phyloP scores from a whole-genome alignment of 768 basidiomycete species.

The Paxillus ammoniavirescens region DNA sequence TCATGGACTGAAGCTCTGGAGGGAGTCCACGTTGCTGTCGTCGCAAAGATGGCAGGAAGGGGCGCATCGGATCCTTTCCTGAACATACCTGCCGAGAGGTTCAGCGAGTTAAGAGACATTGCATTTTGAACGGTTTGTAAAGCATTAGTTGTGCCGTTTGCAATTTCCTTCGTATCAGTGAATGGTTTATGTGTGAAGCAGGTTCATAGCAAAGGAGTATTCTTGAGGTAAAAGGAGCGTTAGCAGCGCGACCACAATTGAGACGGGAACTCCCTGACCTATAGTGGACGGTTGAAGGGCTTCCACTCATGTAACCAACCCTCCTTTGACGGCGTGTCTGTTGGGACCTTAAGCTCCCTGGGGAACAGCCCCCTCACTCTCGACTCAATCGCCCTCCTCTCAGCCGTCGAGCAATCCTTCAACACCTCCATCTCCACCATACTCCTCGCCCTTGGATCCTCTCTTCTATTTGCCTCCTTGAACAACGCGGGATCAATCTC shows the following conservation, averaged over 20 bases:
- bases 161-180: conserved; percentile 2
- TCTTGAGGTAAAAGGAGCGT: neutral
- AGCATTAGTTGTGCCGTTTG: conserved; percentile 3
- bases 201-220: neutral
- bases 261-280: conserved; percentile 10
- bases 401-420: conserved; percentile 61
- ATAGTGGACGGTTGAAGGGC: conserved; percentile 54
- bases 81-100: conserved; percentile 30
- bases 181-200: neutral
- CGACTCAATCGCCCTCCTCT: conserved; percentile 71
- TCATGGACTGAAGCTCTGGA: conserved; percentile 85
- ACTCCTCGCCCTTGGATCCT: conserved; percentile 69
- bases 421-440: conserved; percentile 54
- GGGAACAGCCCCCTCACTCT: conserved; percentile 83
- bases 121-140: conserved; percentile 17
- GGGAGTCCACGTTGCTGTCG: conserved; percentile 70
- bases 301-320: conserved; percentile 92
- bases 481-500: conserved; percentile 50
- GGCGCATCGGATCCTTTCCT: conserved; percentile 33
- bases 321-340: conserved; percentile 76
- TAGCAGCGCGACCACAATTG: neutral
- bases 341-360: conserved; percentile 80
- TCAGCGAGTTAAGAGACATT: conserved; percentile 29
- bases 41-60: conserved; percentile 61
- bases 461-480: conserved; percentile 68